These are phyloP conservation scores for rapeseed (Brassica napus) DNA, from an alignment of 345 rosid genomes.

Conservation along the genomic window DNA sequence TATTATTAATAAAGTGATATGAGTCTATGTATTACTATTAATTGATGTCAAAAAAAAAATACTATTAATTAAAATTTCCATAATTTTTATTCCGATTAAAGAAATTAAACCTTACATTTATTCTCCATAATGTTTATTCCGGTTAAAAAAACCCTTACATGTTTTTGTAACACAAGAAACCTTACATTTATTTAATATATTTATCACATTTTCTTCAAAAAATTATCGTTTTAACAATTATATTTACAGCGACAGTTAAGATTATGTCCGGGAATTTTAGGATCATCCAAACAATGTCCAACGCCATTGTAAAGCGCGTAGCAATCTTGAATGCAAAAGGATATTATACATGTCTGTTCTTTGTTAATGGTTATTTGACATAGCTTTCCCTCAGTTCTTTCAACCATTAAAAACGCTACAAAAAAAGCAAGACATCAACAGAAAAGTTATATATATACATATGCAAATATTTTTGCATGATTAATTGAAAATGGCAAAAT, in stretches of 20 bases:
- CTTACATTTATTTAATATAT: neutral
- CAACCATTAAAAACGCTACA: slow-evolving; percentile 9
- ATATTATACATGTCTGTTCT: neutral
- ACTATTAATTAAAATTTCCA: neutral
- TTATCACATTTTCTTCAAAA: neutral
- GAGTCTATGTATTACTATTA: neutral
- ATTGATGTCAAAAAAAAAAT: neutral
- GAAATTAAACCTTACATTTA: neutral
- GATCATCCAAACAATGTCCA: slow-evolving; percentile 34
- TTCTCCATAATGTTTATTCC: too few species aligned
- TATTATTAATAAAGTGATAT: too few species aligned
- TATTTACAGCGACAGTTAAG: slow-evolving; percentile 20
- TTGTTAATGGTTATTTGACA: slow-evolving; percentile 2
- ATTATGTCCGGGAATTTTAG: slow-evolving; percentile 21
- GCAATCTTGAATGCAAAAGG: slow-evolving; percentile 15
- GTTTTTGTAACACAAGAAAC: neutral
- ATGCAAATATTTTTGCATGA: neutral
- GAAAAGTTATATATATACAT: too few species aligned
- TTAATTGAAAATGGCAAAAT: too few species aligned
- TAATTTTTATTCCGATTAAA: neutral
- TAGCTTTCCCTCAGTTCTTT: slow-evolving; percentile 10
- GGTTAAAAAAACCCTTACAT: neutral
- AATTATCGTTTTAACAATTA: slow-evolving; percentile 11
- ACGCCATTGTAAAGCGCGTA: slow-evolving; percentile 9
- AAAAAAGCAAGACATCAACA: neutral